A percentile compares a stretch with the other conserved stretches of the same genome.
phyloP scores from a whole-genome alignment of 1,139 yeast genomes.

The Blastobotrys apis region DNA sequence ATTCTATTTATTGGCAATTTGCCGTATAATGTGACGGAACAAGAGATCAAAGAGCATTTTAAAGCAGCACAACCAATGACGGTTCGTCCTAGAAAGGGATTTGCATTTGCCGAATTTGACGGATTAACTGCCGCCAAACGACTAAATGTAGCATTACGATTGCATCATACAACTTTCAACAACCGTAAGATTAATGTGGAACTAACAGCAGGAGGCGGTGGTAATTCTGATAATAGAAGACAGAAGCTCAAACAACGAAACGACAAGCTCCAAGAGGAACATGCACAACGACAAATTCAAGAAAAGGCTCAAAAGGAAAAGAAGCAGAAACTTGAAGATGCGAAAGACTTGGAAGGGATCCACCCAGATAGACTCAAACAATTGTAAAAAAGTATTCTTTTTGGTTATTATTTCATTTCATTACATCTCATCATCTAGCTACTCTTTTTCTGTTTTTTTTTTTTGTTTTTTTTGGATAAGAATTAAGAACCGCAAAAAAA shows the following conservation, averaged over 20 bases:
- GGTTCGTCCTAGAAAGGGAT: conserved; percentile 76
- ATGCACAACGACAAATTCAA: conserved; percentile 38
- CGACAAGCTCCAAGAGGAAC: conserved; percentile 65
- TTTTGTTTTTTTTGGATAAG: too few relatives aligned
- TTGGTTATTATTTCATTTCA: too few relatives aligned
- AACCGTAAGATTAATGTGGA: conserved; percentile 86
- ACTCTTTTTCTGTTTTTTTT: too few relatives aligned
- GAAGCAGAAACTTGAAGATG: conserved; percentile 18
- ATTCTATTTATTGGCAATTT: conserved; percentile 89
- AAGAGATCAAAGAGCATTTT: conserved; percentile 69
- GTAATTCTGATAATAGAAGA: conserved; percentile 68
- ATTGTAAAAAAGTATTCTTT: too few relatives aligned
- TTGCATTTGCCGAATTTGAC: conserved; percentile 87
- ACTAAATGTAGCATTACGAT: conserved; percentile 65
- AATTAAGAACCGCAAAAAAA: not conserved
- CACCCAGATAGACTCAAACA: conserved; percentile 27
- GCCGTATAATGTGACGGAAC: conserved; percentile 64
- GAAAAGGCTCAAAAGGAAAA: conserved; percentile 28
- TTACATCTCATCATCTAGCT: too few relatives aligned
- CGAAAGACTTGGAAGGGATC: conserved; percentile 18
- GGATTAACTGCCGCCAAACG: conserved; percentile 63
- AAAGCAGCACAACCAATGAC: conserved; percentile 73
- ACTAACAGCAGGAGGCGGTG: conserved; percentile 97
- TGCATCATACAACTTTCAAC: conserved; percentile 70
- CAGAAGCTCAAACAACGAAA: conserved; percentile 76